These are phyloP conservation scores for Lactarius sanguifluus DNA, from an alignment of 768 basidiomycete species.

Conservation along the genomic window DNA sequence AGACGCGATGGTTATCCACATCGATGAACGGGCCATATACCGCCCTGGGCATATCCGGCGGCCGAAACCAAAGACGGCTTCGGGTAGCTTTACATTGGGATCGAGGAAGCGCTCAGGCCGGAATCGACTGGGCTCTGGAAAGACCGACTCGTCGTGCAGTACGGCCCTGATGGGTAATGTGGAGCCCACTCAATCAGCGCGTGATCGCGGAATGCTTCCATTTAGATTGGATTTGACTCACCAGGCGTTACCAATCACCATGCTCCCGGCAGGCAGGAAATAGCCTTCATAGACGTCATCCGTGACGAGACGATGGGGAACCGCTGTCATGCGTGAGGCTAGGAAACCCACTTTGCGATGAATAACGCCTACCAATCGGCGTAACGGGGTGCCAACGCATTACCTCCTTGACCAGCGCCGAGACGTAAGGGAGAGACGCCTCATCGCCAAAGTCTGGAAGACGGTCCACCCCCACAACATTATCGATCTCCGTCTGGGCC, in stretches of 20 bases:
- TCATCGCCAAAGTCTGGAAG: constrained; percentile 34
- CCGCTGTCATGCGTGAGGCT: constrained; percentile 12
- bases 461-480: constrained; percentile 32
- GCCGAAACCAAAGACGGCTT: constrained; percentile 25
- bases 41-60: constrained; percentile 26
- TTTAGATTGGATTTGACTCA: constrained; percentile 2
- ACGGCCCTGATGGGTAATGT: constrained; percentile 17
- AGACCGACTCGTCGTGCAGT: constrained; percentile 20
- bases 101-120: constrained; percentile 26
- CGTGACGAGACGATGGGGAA: constrained; percentile 31
- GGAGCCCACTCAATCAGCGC: neutral
- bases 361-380: constrained; percentile 24
- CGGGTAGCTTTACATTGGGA: constrained; percentile 6
- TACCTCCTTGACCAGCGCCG: constrained; percentile 33
- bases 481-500: constrained; percentile 36
- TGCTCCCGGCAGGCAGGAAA: constrained; percentile 36
- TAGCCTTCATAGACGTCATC: constrained; percentile 34
- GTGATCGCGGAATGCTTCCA: neutral
- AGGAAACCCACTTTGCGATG: neutral
- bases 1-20: constrained; percentile 23
- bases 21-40: constrained; percentile 23
- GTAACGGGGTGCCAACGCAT: constrained; percentile 32
- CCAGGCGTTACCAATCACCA: constrained; percentile 32
- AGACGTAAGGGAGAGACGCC: constrained; percentile 31
- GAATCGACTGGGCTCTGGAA: constrained; percentile 23